A percentile compares a stretch with the other conserved stretches of the same genome.
Conservation (phyloP, 176 grass and related monocot genomes). For the Alloteropsis semialata region DNA sequence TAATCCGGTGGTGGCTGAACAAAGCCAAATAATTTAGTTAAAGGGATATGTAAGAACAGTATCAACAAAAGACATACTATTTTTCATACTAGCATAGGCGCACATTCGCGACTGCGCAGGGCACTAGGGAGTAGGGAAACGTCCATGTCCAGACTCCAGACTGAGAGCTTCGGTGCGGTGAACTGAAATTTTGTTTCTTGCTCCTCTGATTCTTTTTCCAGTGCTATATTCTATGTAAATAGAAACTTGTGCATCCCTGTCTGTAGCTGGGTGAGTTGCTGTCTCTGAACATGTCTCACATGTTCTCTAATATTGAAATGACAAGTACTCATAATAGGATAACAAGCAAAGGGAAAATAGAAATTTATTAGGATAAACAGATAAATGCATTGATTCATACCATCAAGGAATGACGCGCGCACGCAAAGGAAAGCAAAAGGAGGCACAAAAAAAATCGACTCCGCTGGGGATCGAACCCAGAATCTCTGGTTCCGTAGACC, state of each 20-base stretch:
- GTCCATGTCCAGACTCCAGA: neutral
- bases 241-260: neutral
- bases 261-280: neutral
- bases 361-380: neutral
- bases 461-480: constrained; percentile 99
- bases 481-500: constrained; percentile 99
- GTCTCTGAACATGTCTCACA: neutral
- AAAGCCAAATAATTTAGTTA: constrained; percentile 12
- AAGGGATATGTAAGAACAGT: constrained; percentile 13
- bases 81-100: neutral
- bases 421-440: neutral
- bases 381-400: neutral
- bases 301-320: neutral
- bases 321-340: too few species aligned
- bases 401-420: neutral
- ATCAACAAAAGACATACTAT: neutral
- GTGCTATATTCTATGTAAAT: neutral
- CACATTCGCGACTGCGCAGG: too few species aligned
- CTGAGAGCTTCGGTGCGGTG: neutral
- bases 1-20: neutral
- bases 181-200: neutral
- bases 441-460: constrained; percentile 15
- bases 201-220: neutral
- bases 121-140: too few species aligned
- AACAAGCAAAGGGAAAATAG: neutral